These are phyloP conservation scores for Pisolithus tinctorius DNA, from an alignment of 768 basidiomycete genomes.

Conservation along the genomic window DNA sequence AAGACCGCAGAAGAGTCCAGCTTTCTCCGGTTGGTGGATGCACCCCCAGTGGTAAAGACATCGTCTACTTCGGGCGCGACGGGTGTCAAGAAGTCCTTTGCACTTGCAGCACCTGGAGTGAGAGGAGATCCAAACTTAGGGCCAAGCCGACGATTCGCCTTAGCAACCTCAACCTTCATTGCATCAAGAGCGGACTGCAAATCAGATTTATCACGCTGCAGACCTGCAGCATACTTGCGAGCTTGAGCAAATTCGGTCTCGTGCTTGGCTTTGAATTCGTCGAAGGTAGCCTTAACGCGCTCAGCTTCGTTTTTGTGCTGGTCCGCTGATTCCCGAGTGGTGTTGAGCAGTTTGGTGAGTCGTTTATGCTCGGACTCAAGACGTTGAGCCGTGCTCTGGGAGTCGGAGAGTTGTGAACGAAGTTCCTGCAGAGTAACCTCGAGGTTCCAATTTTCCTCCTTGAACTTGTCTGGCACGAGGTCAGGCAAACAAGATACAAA, in stretches of 20 bases:
- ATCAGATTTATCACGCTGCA: conserved; percentile 90
- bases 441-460: conserved; percentile 99
- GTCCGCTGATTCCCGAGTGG: conserved; percentile 70
- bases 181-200: conserved; percentile 75
- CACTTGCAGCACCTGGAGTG: conserved; percentile 51
- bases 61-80: conserved; percentile 52
- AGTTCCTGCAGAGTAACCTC: conserved; percentile 90
- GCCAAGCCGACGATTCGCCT: conserved; percentile 49
- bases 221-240: conserved; percentile 77
- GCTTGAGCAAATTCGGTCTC: conserved; percentile 93
- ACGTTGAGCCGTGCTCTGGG: conserved; percentile 58
- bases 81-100: conserved; percentile 51
- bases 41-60: conserved; percentile 56
- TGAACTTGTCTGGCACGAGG: conserved; percentile 69
- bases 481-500: background rate
- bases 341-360: conserved; percentile 65
- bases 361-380: conserved; percentile 81
- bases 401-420: conserved; percentile 58
- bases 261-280: conserved; percentile 82
- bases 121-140: conserved; percentile 67
- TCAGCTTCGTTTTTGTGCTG: conserved; percentile 84
- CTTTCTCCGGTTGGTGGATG: conserved; percentile 56
- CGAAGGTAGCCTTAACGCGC: conserved; percentile 52
- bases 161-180: conserved; percentile 64
- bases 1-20: conserved; percentile 44